These are phyloP conservation scores for Anthracocystis panici-leucophaei DNA, from an alignment of 1,284 basidiomycete species.

Conservation along the genomic window DNA sequence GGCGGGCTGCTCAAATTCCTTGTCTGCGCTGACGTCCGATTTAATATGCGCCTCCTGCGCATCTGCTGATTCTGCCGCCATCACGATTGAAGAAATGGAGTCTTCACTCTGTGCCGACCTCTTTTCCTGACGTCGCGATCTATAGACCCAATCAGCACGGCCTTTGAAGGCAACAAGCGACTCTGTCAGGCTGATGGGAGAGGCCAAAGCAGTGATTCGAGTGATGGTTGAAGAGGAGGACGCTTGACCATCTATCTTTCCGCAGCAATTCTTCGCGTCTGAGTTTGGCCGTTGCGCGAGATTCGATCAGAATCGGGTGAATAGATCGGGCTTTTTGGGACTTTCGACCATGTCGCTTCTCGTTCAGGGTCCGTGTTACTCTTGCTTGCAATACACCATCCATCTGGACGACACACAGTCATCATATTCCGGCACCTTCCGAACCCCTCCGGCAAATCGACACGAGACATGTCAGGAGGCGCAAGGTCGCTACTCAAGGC, in stretches of 20 bases:
- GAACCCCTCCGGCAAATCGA: background rate
- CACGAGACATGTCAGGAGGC: slow-evolving; percentile 33
- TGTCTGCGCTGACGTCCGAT: slow-evolving; percentile 15
- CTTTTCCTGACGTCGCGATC: background rate
- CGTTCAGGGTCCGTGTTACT: slow-evolving; percentile 1
- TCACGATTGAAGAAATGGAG: background rate
- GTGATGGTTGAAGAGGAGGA: background rate
- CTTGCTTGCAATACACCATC: background rate
- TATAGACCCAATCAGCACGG: too few relatives aligned
- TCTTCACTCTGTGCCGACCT: background rate
- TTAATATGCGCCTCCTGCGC: slow-evolving; percentile 33
- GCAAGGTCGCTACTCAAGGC: slow-evolving; percentile 52
- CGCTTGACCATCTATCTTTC: background rate
- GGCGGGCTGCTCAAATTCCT: slow-evolving; percentile 6
- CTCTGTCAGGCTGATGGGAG: background rate
- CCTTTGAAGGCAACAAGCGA: background rate
- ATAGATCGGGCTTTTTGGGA: background rate
- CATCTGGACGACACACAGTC: background rate
- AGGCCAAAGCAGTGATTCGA: slow-evolving; percentile 3
- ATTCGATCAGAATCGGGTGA: background rate
- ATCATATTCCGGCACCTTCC: background rate
- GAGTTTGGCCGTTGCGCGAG: background rate
- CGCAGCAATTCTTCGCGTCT: slow-evolving; percentile 1
- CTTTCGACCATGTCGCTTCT: background rate
- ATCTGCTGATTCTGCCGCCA: slow-evolving; percentile 29